Base-by-base conservation (phyloP, 2,329 filamentous ascomycete species). In the Harringtonia aguacate region DNA sequence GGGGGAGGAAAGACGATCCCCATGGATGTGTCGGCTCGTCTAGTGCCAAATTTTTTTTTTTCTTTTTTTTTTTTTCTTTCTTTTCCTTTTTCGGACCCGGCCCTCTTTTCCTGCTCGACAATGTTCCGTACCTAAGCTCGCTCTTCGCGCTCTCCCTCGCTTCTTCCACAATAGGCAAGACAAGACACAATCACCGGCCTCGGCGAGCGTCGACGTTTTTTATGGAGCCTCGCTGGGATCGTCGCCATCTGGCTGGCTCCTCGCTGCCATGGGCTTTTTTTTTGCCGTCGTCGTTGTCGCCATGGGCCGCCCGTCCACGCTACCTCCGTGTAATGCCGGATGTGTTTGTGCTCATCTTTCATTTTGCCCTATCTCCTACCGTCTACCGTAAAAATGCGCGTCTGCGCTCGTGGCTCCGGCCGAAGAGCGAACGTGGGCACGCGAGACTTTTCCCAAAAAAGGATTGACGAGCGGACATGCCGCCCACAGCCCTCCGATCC, bases 381-480 rank as follows among this genome's bases (percentile, higher is more conserved):
- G n/a, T n/a, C n/a, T 34, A 30, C 31, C 31, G 33, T 8, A 35
- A 8, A 35, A 18, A 12, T 9, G 17, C n/a, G n/a, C 3, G 15
- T 6, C 7, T 17, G 31, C 7, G 33, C 24, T 27, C 24, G 24
- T 27, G 6, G 24, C 24, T 27, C 7, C 24, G 24, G 24, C 24
- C 6, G 24, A 27, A 10, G 24, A 27, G 24, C 7, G 24, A 10
- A 27, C 8, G 18, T 17, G 33, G 15, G 33, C 38, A 45, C 43
- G 43, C 43, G 38, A 41, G 43, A 33, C 43, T 29, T 45, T 45
- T 45, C 43, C 43, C 17, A 45, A 45, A n/a, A n/a, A n/a, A n/a
- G n/a, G n/a, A n/a, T n/a, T n/a, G n/a, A 45, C 14, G 15, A 36
- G 39, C 31, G 31, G 13, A 15, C 5, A 6, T 33, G 31, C 17